Conservation (phyloP, 306 rosid species). For the Neltuma alba region DNA sequence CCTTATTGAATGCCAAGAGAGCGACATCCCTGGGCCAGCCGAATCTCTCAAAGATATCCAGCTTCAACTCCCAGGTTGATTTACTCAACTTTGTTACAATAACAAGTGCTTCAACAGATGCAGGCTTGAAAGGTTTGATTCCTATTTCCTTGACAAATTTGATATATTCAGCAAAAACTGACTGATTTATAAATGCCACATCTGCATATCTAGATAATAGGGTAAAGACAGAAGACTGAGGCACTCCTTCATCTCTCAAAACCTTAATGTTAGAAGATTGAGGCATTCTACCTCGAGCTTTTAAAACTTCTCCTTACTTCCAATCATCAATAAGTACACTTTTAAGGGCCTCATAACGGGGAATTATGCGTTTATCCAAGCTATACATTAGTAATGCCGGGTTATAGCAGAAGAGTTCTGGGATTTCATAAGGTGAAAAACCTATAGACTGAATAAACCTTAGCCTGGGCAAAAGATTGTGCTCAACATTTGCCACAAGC, state of each 20-base stretch:
- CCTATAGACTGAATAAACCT: constrained; percentile 40
- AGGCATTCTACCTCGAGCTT: too few relatives aligned
- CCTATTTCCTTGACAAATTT: not conserved
- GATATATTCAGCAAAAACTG: not conserved
- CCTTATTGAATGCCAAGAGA: not conserved
- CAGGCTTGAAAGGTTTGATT: not conserved
- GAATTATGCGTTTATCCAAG: constrained; percentile 30
- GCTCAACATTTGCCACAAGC: constrained; percentile 39
- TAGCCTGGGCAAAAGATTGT: constrained; percentile 43
- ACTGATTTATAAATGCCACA: not conserved
- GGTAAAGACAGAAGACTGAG: not conserved
- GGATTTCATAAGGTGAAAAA: constrained; percentile 36
- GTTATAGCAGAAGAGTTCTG: not conserved
- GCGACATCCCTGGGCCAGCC: not conserved
- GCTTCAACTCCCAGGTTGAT: not conserved
- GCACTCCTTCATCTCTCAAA: not conserved
- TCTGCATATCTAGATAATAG: not conserved
- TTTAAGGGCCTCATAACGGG: not conserved
- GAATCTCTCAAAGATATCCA: not conserved
- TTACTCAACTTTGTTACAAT: not conserved
- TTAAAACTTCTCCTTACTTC: not conserved
- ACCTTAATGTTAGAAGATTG: not conserved
- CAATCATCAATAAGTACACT: not conserved
- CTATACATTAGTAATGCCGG: not conserved
- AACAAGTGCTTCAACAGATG: not conserved